These are phyloP conservation scores for Paramarasmius palmivorus DNA, from an alignment of 1,284 basidiomycete genomes.

Conservation along the genomic window DNA sequence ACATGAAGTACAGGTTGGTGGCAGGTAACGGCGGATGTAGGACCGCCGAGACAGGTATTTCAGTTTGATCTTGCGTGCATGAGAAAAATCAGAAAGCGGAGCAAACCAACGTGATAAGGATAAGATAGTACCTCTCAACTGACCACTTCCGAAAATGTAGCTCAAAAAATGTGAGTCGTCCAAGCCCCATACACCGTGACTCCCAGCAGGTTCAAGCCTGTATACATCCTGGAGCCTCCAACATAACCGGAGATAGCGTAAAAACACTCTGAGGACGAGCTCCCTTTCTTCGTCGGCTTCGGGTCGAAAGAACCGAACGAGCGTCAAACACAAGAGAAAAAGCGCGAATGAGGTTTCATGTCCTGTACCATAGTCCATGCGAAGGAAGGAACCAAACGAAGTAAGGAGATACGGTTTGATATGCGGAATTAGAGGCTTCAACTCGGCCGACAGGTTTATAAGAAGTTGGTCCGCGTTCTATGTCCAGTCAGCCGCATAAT, in stretches of 20 bases:
- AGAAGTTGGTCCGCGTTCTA: slow-evolving; percentile 70
- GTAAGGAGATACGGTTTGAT: slow-evolving; percentile 78
- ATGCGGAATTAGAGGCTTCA: slow-evolving; percentile 47
- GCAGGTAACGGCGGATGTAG: slow-evolving; percentile 53
- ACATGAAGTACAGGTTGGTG: slow-evolving; percentile 80
- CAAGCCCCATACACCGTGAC: slow-evolving; percentile 97
- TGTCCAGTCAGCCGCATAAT: slow-evolving; percentile 5
- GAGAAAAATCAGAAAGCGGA: neutral
- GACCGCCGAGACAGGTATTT: slow-evolving; percentile 59
- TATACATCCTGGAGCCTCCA: slow-evolving; percentile 91
- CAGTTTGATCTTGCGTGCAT: slow-evolving; percentile 47
- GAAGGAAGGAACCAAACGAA: slow-evolving; percentile 88
- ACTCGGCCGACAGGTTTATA: slow-evolving; percentile 47
- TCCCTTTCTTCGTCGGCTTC: slow-evolving; percentile 57
- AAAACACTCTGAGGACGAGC: slow-evolving; percentile 66
- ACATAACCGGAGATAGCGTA: slow-evolving; percentile 80
- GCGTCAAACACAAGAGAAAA: slow-evolving; percentile 70
- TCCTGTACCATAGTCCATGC: slow-evolving; percentile 97
- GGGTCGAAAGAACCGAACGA: slow-evolving; percentile 63
- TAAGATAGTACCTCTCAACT: slow-evolving; percentile 67
- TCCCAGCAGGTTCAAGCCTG: slow-evolving; percentile 92
- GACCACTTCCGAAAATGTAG: slow-evolving; percentile 91
- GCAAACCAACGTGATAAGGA: slow-evolving; percentile 10
- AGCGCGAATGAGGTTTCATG: slow-evolving; percentile 90
- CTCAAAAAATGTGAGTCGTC: slow-evolving; percentile 93